Conservation (phyloP, 768 basidiomycete species). For the Russula griseocarnosa region DNA sequence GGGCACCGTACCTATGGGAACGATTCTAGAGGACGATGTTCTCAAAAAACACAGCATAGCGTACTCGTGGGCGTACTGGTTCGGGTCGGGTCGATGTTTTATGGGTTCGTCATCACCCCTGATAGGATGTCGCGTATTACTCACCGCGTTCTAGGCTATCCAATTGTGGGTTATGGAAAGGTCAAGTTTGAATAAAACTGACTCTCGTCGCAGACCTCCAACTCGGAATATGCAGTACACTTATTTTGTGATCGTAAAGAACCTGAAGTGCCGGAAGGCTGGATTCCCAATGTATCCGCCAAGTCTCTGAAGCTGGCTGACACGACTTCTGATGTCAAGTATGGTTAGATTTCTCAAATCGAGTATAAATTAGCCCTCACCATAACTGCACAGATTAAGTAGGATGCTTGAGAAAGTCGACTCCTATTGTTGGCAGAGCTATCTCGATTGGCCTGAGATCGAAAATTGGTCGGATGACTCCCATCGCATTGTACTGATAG, state of each 20-base stretch:
- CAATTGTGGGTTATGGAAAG: constrained; percentile 19
- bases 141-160: constrained; percentile 19
- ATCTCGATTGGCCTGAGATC: constrained; percentile 19
- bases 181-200: not conserved
- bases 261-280: constrained; percentile 23
- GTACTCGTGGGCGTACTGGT: constrained; percentile 19
- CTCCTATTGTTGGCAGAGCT: constrained; percentile 14
- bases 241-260: constrained; percentile 18
- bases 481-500: constrained; percentile 20
- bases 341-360: not conserved
- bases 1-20: constrained; percentile 10
- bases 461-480: constrained; percentile 29
- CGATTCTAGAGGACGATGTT: constrained; percentile 20
- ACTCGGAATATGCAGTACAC: constrained; percentile 19
- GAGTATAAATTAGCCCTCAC: not conserved
- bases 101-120: constrained; percentile 14
- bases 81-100: constrained; percentile 15
- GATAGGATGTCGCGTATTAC: not conserved
- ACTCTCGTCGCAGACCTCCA: constrained; percentile 2
- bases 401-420: constrained; percentile 18
- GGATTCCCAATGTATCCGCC: constrained; percentile 13
- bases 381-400: constrained; percentile 5
- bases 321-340: constrained; percentile 18
- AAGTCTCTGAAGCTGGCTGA: constrained; percentile 8
- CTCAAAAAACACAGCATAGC: constrained; percentile 5